phyloP scores from a whole-genome alignment of 306 rosid species.

The Cajanus cajan region DNA sequence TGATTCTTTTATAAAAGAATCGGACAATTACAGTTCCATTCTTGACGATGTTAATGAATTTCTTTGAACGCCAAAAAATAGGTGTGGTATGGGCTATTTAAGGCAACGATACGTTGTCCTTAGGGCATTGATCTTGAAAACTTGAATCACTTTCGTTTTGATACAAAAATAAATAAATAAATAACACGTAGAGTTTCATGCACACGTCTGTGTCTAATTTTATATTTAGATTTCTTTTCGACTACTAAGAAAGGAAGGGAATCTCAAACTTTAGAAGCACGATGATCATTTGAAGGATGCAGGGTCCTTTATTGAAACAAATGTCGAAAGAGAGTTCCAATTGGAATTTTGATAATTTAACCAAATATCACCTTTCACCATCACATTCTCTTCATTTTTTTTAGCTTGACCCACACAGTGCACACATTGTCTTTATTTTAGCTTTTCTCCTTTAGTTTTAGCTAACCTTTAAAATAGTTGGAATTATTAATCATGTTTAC shows the following conservation, averaged over 20 bases:
- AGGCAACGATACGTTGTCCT: neutral
- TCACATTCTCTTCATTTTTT: conserved; percentile 5
- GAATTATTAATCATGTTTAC: neutral
- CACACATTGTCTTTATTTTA: conserved; percentile 12
- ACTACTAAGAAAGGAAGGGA: neutral
- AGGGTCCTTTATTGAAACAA: neutral
- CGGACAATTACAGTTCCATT: conserved; percentile 7
- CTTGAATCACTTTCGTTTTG: neutral
- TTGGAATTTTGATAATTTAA: neutral
- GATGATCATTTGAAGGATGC: neutral
- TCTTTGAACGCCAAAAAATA: neutral
- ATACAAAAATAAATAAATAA: too few species aligned
- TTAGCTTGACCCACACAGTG: neutral
- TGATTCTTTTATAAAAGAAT: conserved; percentile 15
- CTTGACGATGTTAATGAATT: conserved; percentile 13
- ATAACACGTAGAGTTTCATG: neutral
- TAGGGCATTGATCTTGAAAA: neutral
- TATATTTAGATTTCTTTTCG: neutral
- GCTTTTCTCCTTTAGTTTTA: neutral
- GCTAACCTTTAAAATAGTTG: neutral
- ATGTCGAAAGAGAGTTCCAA: neutral
- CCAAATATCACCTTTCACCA: neutral
- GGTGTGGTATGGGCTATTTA: neutral
- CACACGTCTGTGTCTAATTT: neutral
- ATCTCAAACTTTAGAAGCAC: conserved; percentile 8